Percentiles rank a stretch among this genome's conserved stretches.
Conservation (phyloP, 495 filamentous ascomycete genomes). For the Talaromyces borbonicus region DNA sequence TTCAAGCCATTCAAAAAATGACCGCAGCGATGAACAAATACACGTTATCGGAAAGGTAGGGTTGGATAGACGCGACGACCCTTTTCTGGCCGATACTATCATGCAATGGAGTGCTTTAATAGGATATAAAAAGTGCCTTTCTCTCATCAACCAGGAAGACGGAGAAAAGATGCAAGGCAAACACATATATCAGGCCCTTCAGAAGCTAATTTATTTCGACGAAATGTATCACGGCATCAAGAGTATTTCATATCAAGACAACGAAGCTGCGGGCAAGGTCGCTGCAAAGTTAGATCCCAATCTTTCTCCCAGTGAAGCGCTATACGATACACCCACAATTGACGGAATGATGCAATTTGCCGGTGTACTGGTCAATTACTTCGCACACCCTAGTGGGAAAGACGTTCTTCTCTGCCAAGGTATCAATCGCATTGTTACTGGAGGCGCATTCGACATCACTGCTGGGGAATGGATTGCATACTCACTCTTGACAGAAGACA, state of each 20-base stretch:
- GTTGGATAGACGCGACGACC: conserved; percentile 20
- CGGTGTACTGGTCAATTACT: conserved; percentile 43
- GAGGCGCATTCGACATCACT: conserved; percentile 7
- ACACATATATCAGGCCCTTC: conserved; percentile 5
- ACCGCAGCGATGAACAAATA: conserved; percentile 6
- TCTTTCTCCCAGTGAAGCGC: conserved; percentile 20
- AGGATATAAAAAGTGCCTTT: conserved; percentile 16
- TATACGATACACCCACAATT: conserved; percentile 26
- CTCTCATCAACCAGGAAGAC: conserved; percentile 3
- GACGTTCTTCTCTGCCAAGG: conserved; percentile 21
- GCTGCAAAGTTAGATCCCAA: conserved; percentile 6
- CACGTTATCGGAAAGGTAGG: conserved; percentile 22
- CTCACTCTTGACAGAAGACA: conserved; percentile 30
- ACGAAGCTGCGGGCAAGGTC: conserved; percentile 22
- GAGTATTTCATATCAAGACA: conserved; percentile 7
- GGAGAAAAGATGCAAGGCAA: conserved; percentile 7
- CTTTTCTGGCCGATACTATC: conserved; percentile 24
- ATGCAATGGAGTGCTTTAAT: conserved; percentile 32
- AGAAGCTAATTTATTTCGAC: conserved; percentile 2
- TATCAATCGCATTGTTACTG: conserved; percentile 6
- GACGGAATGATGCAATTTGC: conserved; percentile 42
- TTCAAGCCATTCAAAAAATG: conserved; percentile 1
- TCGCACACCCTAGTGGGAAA: conserved; percentile 23
- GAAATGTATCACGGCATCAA: conserved; percentile 7
- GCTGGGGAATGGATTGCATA: conserved; percentile 8